Conservation (phyloP, 2,329 filamentous ascomycete genomes). For the Fusarium paranaense region DNA sequence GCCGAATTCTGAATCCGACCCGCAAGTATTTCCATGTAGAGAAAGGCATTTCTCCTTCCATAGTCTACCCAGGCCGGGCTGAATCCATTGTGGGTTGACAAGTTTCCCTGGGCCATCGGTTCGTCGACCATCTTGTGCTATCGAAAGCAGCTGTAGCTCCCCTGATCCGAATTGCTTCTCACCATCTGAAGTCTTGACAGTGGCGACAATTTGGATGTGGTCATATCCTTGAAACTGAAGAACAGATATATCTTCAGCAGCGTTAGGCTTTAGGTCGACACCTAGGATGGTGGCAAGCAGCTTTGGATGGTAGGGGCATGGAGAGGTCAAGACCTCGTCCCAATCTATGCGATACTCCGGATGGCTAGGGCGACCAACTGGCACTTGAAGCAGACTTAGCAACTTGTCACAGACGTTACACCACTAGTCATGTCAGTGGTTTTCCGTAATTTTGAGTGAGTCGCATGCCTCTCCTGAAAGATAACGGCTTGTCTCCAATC, state of each 20-base stretch:
- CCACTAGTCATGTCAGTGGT: background rate
- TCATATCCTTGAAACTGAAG: background rate
- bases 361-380: background rate
- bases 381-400: background rate
- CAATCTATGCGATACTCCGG: background rate
- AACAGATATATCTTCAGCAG: background rate
- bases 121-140: background rate
- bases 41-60: background rate
- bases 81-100: background rate
- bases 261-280: background rate
- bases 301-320: background rate
- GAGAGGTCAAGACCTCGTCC: background rate
- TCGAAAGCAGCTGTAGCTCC: background rate
- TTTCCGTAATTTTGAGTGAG: background rate
- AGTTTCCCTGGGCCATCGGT: background rate
- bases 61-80: background rate
- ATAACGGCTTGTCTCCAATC: background rate
- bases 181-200: background rate
- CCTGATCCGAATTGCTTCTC: background rate
- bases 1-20: background rate
- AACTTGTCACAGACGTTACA: background rate
- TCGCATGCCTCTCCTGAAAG: background rate
- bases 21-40: background rate
- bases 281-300: background rate
- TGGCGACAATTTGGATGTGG: background rate